A percentile compares a stretch with the other conserved stretches of the same genome.
Conservation (phyloP, 177 flowering plant genomes). For the Vitis hybrid region DNA sequence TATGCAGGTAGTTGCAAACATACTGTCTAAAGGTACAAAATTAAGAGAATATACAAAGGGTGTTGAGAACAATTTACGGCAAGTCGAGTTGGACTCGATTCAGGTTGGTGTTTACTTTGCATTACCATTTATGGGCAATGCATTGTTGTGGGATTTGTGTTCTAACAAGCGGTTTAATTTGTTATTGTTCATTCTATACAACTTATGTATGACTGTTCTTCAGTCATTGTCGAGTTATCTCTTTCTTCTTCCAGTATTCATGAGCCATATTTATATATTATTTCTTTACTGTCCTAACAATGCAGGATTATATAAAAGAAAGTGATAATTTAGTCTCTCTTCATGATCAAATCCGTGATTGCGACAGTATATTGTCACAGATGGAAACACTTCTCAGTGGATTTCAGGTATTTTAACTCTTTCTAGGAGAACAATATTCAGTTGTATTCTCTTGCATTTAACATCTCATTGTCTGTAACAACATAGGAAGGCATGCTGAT, state of each 20-base stretch:
- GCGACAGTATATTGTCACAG: slow-evolving; percentile 86
- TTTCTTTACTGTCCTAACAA: slow-evolving; percentile 6
- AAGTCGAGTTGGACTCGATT: slow-evolving; percentile 88
- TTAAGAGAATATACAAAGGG: slow-evolving; percentile 83
- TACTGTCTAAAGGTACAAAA: slow-evolving; percentile 81
- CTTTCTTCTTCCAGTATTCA: background rate
- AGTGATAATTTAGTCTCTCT: slow-evolving; percentile 95
- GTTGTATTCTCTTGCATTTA: background rate
- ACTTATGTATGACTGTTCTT: background rate
- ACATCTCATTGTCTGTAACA: background rate
- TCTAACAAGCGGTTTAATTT: background rate
- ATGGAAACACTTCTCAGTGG: slow-evolving; percentile 98
- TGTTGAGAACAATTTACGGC: slow-evolving; percentile 84
- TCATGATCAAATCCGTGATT: slow-evolving; percentile 95
- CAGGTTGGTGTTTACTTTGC: slow-evolving; percentile 49
- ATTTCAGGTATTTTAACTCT: slow-evolving; percentile 67
- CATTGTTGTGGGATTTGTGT: background rate
- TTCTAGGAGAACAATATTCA: background rate
- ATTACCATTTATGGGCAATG: background rate
- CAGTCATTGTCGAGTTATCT: background rate
- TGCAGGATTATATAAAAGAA: slow-evolving; percentile 92
- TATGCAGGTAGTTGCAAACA: slow-evolving; percentile 78
- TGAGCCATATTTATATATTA: background rate
- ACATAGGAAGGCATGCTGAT: no score
- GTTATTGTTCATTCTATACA: slow-evolving; percentile 1